Evolutionary conservation across 208 protist species (phyloP), one percentile per base, ranked within the genome.

Genomic region (Trypanosoma congolense): DNA sequence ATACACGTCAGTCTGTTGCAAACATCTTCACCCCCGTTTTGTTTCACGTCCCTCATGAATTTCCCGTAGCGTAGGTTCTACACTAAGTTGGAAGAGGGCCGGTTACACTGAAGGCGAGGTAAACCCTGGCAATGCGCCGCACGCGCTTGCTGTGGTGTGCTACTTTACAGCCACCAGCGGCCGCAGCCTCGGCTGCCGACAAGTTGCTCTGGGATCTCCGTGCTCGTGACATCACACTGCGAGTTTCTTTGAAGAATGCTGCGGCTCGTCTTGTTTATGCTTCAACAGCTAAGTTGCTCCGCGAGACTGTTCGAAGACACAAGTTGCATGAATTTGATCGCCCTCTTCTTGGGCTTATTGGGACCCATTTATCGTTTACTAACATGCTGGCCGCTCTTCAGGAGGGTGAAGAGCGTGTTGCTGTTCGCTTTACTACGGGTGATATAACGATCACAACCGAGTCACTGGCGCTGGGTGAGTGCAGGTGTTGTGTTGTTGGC

Each of bases 391-490:
- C 81, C 12, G 65, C 75, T 8, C 62, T 70, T 26, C 68, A 72
- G 24, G 75, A 85, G 16, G 76, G 79, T 10, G 81, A 93, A 60
- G 81, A 93, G 56, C 85, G 85, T 9, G 79, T 93, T 16, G 70
- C 73, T 29, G 38, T 61, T 12, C 72, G 77, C 2, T 77, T 87
- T 50, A 82, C 70, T 0, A 42, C 54, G 9, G 65, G 81, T 33
- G 73, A 86, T 33, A 73, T 75, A 6, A 86, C 77, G 10, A 74
- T 87, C 19, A 21, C 73, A 35, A 73, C 65, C 0, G 73, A 87
- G 40, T 68, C 86, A 10, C 42, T 90, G 33, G 86, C 78, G 4
- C 74, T 93, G 38, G 86, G 86, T 1, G 86, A 93, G 69, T 83
- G 76, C 36, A 63, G 76, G n/a, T 75, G 74, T 48, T 80, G 75